Evolutionary conservation across 192 early-diverging fungal genomes (phyloP), one percentile per base, ranked within the genome.

Genomic region (Gryganskiella cystojenkinii): DNA sequence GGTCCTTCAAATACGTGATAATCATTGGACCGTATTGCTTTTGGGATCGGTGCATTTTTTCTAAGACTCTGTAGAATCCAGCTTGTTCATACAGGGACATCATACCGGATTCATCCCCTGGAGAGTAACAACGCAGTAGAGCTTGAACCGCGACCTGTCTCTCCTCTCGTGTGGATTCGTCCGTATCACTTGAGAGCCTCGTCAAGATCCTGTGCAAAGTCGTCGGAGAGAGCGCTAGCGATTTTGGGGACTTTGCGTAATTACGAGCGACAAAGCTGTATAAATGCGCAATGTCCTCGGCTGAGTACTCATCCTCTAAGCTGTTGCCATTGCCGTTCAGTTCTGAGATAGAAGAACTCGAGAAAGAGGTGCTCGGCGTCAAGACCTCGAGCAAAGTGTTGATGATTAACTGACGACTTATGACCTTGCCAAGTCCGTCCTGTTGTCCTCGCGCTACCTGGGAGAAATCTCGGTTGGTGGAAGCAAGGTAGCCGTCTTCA

Each of bases 331-430:
- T 61, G n/a, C 45, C 61, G 28, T 45, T 79, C 47, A 61, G n/a
- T 13, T 64, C 65, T 0, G 63, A 46, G 8, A 65, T 62, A 14
- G 71, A 67, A 9, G 65, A 54, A 19, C 59, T 67, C 24, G 84
- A 81, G 24, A 70, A 71, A 1, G 68, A 61, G 15, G 70, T 45
- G 22, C 67, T 74, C 4, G 81, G 80, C 9, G 81, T 82, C 62
- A 87, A 70, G 8, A 89, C 86, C 54, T 89, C 88, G 20, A 89
- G 64, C 17, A 89, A 54, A 2, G 86, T 89, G 62, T 86, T 89
- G 58, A 89, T 81, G 47, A 89, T 83, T 42, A 89, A 79, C 70
- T 89, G 88, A 5, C 86, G 81, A 35, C 83, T 86, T 40, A 89
- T 84, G 3, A 87, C 81, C 51, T 83, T 80, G 20, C 84, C 86